Evolutionary conservation across 108 stramenopile genomes (phyloP).

Genomic region (Cylindrotheca fusiformis): DNA sequence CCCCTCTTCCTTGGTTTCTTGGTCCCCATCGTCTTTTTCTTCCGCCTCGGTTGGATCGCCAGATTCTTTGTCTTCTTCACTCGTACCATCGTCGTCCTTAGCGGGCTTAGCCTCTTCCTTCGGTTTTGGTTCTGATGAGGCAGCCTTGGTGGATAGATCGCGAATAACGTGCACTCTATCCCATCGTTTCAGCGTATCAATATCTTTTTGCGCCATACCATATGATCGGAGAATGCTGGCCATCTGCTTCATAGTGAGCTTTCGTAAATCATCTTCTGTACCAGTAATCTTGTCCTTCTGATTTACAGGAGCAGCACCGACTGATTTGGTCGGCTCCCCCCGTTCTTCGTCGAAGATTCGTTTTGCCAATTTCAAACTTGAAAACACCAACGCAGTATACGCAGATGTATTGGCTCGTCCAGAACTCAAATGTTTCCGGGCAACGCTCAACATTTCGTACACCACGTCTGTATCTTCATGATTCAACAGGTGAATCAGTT

Average conservation of each 20-base stretch:
- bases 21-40: background rate
- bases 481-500: conserved; percentile 84
- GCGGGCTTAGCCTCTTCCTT: conserved; percentile 2
- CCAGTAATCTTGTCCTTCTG: conserved; percentile 87
- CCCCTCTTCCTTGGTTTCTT: conserved; percentile 5
- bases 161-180: conserved; percentile 91
- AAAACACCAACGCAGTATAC: conserved; percentile 83
- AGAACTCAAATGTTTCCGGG: conserved; percentile 60
- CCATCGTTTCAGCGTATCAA: conserved; percentile 88
- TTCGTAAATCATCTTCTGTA: conserved; percentile 85
- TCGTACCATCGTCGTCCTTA: background rate
- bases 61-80: background rate
- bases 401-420: conserved; percentile 56
- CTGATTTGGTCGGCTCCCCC: conserved; percentile 56
- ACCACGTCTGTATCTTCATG: conserved; percentile 83
- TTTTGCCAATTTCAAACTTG: conserved; percentile 66
- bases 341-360: conserved; percentile 56
- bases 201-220: conserved; percentile 80
- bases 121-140: conserved; percentile 25
- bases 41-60: background rate
- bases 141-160: conserved; percentile 87
- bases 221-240: conserved; percentile 71
- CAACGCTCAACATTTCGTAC: conserved; percentile 77
- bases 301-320: conserved; percentile 21
- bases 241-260: conserved; percentile 92